These are phyloP conservation scores for Penicillium robsamsonii DNA, from an alignment of 495 filamentous ascomycete species.

Conservation along the genomic window DNA sequence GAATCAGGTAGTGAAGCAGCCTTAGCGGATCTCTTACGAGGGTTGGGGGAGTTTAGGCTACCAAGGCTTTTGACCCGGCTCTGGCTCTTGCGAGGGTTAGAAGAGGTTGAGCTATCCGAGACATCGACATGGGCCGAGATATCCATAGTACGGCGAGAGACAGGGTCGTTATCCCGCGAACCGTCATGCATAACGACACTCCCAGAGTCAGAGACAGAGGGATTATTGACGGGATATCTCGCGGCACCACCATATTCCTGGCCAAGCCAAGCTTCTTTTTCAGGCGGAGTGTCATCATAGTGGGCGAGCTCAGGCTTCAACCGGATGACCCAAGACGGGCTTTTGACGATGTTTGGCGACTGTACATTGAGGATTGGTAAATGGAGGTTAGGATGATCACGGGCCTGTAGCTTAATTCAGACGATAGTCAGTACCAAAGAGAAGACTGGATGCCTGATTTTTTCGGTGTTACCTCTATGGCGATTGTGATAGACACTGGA, in stretches of 20 bases:
- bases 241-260: neutral
- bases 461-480: conserved; percentile 31
- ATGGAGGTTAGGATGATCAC: neutral
- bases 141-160: neutral
- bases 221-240: neutral
- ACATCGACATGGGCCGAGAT: neutral
- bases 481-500: conserved; percentile 29
- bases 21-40: conserved; percentile 28
- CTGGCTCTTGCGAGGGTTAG: conserved; percentile 22
- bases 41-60: neutral
- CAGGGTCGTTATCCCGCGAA: neutral
- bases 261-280: neutral
- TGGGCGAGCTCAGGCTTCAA: neutral
- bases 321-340: neutral
- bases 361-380: conserved; percentile 7
- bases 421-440: neutral
- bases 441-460: neutral
- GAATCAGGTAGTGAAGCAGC: conserved; percentile 29
- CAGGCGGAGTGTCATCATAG: neutral
- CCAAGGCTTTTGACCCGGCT: conserved; percentile 2
- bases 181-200: neutral
- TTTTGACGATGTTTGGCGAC: neutral
- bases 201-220: neutral
- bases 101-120: neutral
- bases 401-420: neutral